Evolutionary conservation across 192 early-diverging fungal genomes (phyloP), one percentile per base, ranked within the genome.

Genomic region (Haplosporangium gracile): DNA sequence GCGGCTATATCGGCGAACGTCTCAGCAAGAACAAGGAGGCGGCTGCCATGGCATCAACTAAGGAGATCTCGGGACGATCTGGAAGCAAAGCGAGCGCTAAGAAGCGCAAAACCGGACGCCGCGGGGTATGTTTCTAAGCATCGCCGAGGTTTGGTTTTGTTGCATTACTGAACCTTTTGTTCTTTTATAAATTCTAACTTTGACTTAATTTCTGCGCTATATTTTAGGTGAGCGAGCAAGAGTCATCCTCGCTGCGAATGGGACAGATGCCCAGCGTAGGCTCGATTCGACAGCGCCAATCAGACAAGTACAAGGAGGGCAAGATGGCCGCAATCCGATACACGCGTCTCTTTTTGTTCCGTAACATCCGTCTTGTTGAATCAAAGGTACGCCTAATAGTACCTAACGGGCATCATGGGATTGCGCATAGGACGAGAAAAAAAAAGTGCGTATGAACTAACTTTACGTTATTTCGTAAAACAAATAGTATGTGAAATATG

Each of bases 1-100:
- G 95, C 29, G 96, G 96, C 69, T 84, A 83, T 49, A 90, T 94
- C 75, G 92, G 92, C 22, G 88, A 91, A 60, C 83, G 87, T 36
- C 55, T 68, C 15, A 76, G 81, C 40, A 86, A 80, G 42, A 72
- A n/a, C 47, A 82, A 88, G 49, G 80, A 69, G 38, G 24, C 60
- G 18, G 43, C 68, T 1, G 29, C 36, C 0, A n/a, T 26, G 69
- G 68, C 24, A 51, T 40, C 34, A 24, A 49, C 32, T 5, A 38
- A 45, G 6, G 49, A 74, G 42, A 11, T 76, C 4, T 70, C 75
- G 26, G 74, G 42, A 68, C 68, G 70, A 38, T 45, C 65, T 13
- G 78, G 77, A 38, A 83, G 71, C 38, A 83, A 88, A n/a, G 69
- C n/a, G 0, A 77, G 72, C 22, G 68, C n/a, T 9, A 53, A 68